These are phyloP conservation scores for Ustilago sp. DNA, from an alignment of 1,284 basidiomycete species.

Conservation along the genomic window DNA sequence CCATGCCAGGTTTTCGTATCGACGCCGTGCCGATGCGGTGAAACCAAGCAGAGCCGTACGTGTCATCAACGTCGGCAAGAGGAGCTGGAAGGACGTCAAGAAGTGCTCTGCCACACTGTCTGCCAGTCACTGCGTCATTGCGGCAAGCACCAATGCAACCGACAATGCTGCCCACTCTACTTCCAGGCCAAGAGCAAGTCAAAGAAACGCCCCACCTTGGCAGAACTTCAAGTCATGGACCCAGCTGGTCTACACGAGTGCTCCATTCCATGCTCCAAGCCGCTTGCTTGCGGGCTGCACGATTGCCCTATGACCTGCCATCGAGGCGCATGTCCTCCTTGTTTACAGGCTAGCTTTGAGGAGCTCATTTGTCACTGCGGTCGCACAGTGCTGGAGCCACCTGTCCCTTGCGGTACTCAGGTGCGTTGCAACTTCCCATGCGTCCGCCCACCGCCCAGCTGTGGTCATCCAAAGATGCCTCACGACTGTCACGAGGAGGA, in stretches of 20 bases:
- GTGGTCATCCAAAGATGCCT: slow-evolving; percentile 66
- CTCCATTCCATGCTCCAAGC: slow-evolving; percentile 57
- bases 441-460: slow-evolving; percentile 58
- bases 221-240: slow-evolving; percentile 60
- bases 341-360: slow-evolving; percentile 66
- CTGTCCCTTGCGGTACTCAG: slow-evolving; percentile 65
- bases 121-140: slow-evolving; percentile 65
- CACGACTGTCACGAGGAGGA: slow-evolving; percentile 67
- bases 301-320: slow-evolving; percentile 64
- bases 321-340: slow-evolving; percentile 66
- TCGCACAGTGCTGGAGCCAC: slow-evolving; percentile 66
- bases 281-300: slow-evolving; percentile 63
- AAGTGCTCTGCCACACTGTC: slow-evolving; percentile 55
- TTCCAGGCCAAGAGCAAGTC: slow-evolving; percentile 61
- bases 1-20: slow-evolving; percentile 57
- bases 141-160: slow-evolving; percentile 61
- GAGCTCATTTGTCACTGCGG: slow-evolving; percentile 67
- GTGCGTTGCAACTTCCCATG: slow-evolving; percentile 66
- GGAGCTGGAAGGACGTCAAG: slow-evolving; percentile 48
- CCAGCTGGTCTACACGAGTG: slow-evolving; percentile 66
- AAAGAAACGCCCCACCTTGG: slow-evolving; percentile 49
- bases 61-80: slow-evolving; percentile 54
- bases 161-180: slow-evolving; percentile 63
- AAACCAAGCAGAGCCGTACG: slow-evolving; percentile 56
- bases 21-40: slow-evolving; percentile 68